A percentile compares a stretch with the other conserved stretches of the same genome.
phyloP scores from a whole-genome alignment of 371 early-diverging fungal genomes.

The Umbelopsis sp. region DNA sequence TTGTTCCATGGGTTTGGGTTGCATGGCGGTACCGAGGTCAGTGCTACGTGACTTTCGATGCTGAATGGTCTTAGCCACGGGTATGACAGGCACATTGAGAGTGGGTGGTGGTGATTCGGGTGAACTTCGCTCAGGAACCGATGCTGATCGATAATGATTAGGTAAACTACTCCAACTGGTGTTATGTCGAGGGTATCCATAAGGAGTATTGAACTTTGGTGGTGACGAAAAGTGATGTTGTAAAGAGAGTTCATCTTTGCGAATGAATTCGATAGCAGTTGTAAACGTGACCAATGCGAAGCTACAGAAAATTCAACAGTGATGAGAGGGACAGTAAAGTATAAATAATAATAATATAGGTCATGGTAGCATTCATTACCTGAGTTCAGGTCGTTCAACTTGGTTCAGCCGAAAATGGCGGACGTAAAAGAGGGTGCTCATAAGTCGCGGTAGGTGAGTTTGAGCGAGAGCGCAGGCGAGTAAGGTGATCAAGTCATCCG shows the following conservation, averaged over 20 bases:
- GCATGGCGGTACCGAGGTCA: conserved; percentile 28
- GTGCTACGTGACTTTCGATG: conserved; percentile 54
- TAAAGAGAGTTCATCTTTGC: conserved; percentile 56
- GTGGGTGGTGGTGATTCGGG: conserved; percentile 3
- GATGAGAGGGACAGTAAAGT: neutral
- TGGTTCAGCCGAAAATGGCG: conserved; percentile 55
- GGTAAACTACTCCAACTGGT: conserved; percentile 11
- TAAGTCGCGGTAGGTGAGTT: conserved; percentile 53
- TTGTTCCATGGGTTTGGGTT: neutral
- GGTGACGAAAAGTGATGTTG: conserved; percentile 28
- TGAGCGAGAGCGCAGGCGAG: conserved; percentile 60
- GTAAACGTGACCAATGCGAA: conserved; percentile 61
- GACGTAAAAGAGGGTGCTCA: conserved; percentile 61
- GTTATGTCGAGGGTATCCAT: neutral
- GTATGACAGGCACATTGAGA: neutral
- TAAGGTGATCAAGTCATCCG: conserved; percentile 67
- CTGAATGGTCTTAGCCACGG: conserved; percentile 19
- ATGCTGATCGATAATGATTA: conserved; percentile 10
- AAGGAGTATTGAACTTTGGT: conserved; percentile 20
- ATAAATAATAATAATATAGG: neutral
- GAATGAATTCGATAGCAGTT: conserved; percentile 57
- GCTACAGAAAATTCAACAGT: conserved; percentile 22
- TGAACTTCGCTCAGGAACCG: conserved; percentile 2
- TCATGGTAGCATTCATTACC: conserved; percentile 28
- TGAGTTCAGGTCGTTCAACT: conserved; percentile 54